A percentile compares a stretch with the other conserved stretches of the same genome.
Conservation (phyloP, 768 basidiomycete genomes). For the Hortiboletus campestris region DNA sequence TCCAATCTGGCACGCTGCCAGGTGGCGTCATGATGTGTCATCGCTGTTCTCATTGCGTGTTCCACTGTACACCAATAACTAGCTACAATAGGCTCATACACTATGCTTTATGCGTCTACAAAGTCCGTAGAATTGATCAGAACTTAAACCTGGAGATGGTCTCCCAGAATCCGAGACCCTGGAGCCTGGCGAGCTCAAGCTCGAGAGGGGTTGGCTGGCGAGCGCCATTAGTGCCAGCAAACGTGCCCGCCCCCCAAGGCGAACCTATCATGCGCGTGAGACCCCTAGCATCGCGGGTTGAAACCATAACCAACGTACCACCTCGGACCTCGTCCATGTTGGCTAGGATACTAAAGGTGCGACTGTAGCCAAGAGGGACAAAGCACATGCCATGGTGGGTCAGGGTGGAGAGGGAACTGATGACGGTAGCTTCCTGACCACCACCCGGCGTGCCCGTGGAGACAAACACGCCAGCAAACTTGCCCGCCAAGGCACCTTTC, state of each 20-base stretch:
- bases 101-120: not conserved
- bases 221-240: constrained; percentile 43
- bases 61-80: not conserved
- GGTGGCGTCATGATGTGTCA: too few relatives aligned
- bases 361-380: constrained; percentile 71
- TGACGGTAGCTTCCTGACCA: constrained; percentile 68
- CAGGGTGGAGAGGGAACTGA: constrained; percentile 54
- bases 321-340: constrained; percentile 53
- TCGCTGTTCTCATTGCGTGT: not conserved
- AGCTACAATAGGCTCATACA: not conserved
- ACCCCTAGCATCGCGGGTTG: not conserved
- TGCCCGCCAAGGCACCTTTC: constrained; percentile 61
- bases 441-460: constrained; percentile 73
- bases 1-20: too few relatives aligned
- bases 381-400: constrained; percentile 71
- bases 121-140: not conserved
- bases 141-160: constrained; percentile 40
- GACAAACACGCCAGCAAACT: constrained; percentile 73
- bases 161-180: constrained; percentile 54
- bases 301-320: constrained; percentile 38
- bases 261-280: constrained; percentile 45
- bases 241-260: constrained; percentile 75
- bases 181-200: constrained; percentile 47
- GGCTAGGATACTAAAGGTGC: constrained; percentile 41
- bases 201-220: constrained; percentile 52